These are phyloP conservation scores for Neoboletus subvelutipes DNA, from an alignment of 768 basidiomycete species.

Conservation along the genomic window DNA sequence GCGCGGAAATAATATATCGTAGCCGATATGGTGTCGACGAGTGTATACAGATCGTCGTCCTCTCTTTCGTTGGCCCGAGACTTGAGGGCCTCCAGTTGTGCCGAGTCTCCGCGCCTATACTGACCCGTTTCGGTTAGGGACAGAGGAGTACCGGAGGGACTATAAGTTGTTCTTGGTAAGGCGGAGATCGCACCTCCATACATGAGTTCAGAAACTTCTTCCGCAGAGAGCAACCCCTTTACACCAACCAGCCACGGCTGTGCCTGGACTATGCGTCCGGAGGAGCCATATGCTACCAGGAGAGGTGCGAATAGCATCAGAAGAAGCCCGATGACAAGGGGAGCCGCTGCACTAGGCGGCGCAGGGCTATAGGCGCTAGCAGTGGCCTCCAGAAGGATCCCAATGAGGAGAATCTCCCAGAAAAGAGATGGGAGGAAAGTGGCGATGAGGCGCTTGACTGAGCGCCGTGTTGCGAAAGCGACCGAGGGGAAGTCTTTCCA, in stretches of 20 bases:
- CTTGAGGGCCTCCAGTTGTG: conserved; percentile 6
- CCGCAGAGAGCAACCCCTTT: conserved; percentile 25
- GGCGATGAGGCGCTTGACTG: conserved; percentile 11
- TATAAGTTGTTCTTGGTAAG: conserved; percentile 19
- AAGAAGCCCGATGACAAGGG: background rate
- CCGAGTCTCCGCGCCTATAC: conserved; percentile 20
- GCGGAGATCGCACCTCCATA: conserved; percentile 13
- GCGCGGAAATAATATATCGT: conserved; percentile 28
- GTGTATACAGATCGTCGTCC: conserved; percentile 20
- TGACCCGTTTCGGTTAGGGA: conserved; percentile 1
- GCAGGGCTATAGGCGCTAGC: too few species aligned
- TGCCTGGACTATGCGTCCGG: conserved; percentile 15
- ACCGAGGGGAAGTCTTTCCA: conserved; percentile 27
- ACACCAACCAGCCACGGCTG: conserved; percentile 27
- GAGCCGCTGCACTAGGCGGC: too few species aligned
- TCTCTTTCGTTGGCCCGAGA: background rate
- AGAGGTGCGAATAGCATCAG: conserved; percentile 18
- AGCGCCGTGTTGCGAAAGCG: conserved; percentile 16
- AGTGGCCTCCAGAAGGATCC: background rate
- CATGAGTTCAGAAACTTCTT: conserved; percentile 15
- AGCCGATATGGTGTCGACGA: conserved; percentile 23
- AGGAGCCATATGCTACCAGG: conserved; percentile 13
- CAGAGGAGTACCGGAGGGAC: conserved; percentile 16
- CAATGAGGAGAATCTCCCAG: conserved; percentile 3
- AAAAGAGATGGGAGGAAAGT: background rate